Percentiles rank a stretch among this genome's conserved stretches.
Conservation (phyloP, 345 rosid genomes). For the Arabis alpina region DNA sequence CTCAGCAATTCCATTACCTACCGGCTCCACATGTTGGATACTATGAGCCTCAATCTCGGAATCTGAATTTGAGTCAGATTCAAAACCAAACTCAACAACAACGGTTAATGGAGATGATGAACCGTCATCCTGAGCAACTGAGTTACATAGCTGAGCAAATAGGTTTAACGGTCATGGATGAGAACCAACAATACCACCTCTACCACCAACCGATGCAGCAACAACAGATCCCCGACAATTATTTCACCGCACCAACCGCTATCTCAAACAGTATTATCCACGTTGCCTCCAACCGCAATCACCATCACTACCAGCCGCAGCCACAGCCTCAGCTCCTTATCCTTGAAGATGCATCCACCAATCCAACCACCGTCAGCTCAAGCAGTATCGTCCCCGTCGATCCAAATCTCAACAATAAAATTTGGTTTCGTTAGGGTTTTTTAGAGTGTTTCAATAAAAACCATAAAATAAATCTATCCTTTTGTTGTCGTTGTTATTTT, state of each 20-base stretch:
- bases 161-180: slow-evolving; percentile 14
- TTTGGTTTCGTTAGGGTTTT: slow-evolving; percentile 7
- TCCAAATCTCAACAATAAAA: no score
- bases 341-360: neutral
- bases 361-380: neutral
- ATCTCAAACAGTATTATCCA: neutral
- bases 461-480: neutral
- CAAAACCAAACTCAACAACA: slow-evolving; percentile 25
- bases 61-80: slow-evolving; percentile 16
- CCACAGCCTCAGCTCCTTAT: neutral
- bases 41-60: neutral
- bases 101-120: slow-evolving; percentile 42
- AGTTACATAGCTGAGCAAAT: slow-evolving; percentile 42
- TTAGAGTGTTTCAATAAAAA: neutral
- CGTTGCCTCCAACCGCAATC: neutral
- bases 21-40: neutral
- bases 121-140: slow-evolving; percentile 12
- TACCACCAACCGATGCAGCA: neutral
- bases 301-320: neutral
- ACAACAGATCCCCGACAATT: neutral
- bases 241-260: neutral
- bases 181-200: neutral
- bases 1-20: neutral
- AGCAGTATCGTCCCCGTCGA: neutral
- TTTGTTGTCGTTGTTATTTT: neutral